Evolutionary conservation across 176 grass and related monocot genomes (phyloP).

Genomic region (Cenchrus americanus): DNA sequence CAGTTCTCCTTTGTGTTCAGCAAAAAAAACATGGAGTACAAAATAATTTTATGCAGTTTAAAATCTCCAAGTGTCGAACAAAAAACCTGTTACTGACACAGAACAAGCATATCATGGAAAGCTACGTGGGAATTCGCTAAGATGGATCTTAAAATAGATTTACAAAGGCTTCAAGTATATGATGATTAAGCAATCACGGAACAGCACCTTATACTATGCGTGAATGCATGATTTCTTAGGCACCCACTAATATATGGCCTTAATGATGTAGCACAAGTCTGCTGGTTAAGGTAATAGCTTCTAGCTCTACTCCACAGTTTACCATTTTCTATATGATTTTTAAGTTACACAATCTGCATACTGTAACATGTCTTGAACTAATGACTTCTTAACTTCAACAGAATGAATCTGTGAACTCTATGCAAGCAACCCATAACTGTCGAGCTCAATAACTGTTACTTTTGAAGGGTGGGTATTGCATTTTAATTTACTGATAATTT

Average conservation of each 20-base stretch:
- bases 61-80: neutral
- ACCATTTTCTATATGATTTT: neutral
- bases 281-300: neutral
- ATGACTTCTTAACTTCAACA: slow-evolving; percentile 7
- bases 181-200: slow-evolving; percentile 5
- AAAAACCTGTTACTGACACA: neutral
- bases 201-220: neutral
- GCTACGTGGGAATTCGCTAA: neutral
- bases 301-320: neutral
- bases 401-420: neutral
- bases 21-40: neutral
- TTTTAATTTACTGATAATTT: neutral
- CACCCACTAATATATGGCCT: neutral
- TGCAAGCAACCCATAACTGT: neutral
- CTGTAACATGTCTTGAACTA: neutral
- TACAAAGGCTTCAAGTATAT: neutral
- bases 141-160: slow-evolving; percentile 17
- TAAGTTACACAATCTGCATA: neutral
- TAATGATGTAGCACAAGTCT: neutral
- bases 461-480: neutral
- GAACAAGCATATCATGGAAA: neutral
- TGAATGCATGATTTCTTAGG: neutral
- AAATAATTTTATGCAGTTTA: neutral
- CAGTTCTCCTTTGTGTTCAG: no score
- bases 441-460: neutral